These are phyloP conservation scores for Diaporthe vexans DNA, from an alignment of 2,329 filamentous ascomycete species.

Conservation along the genomic window DNA sequence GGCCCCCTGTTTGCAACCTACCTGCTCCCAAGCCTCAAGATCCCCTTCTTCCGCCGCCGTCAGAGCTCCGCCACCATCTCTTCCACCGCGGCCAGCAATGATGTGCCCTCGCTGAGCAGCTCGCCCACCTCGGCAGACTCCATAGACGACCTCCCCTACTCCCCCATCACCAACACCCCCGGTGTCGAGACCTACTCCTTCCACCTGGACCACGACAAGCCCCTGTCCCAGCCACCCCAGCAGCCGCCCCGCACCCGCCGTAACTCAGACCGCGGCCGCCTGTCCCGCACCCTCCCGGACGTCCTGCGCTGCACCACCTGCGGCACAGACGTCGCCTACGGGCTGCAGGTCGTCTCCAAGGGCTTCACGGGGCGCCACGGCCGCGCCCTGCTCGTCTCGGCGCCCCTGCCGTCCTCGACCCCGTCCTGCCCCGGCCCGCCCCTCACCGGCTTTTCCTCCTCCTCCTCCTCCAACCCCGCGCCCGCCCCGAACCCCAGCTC, in stretches of 20 bases:
- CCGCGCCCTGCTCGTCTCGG: constrained; percentile 71
- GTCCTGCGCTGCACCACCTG: constrained; percentile 72
- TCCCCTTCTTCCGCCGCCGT: constrained; percentile 62
- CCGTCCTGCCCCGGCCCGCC: constrained; percentile 37
- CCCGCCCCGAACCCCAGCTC: constrained; percentile 41
- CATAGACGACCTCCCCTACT: constrained; percentile 44
- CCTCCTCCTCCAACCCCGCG: constrained; percentile 37
- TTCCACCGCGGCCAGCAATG: constrained; percentile 44
- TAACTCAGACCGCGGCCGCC: constrained; percentile 45
- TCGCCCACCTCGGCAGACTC: constrained; percentile 44
- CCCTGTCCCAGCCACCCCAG: constrained; percentile 46
- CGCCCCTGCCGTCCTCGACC: constrained; percentile 39
- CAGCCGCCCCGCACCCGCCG: constrained; percentile 38
- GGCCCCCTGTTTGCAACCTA: constrained; percentile 61
- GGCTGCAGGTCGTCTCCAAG: constrained; percentile 74
- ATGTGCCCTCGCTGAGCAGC: constrained; percentile 45
- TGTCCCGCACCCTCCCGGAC: constrained; percentile 63
- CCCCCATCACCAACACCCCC: constrained; percentile 45
- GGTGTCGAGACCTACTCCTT: constrained; percentile 43
- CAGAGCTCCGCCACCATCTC: constrained; percentile 47
- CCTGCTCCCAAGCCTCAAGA: constrained; percentile 64
- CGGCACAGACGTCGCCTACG: constrained; percentile 72
- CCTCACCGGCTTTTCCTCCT: constrained; percentile 44
- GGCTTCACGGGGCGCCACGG: constrained; percentile 77
- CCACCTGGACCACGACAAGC: constrained; percentile 41